Evolutionary conservation across 805 yeast species (phyloP).

Genomic region (Metahyphopichia silvanorum): DNA sequence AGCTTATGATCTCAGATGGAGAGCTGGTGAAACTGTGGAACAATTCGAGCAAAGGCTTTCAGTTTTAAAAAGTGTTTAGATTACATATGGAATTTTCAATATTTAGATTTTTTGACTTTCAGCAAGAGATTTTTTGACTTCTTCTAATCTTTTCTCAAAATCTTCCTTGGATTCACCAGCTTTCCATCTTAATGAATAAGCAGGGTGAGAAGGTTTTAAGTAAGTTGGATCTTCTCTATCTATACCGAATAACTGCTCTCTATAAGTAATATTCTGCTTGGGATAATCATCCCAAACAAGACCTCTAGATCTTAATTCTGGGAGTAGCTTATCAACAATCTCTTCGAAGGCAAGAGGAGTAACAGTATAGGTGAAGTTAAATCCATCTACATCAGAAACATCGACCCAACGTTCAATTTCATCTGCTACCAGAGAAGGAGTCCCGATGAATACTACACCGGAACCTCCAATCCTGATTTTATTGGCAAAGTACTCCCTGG

Average conservation of each 20-base stretch:
- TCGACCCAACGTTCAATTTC: slow-evolving; percentile 36
- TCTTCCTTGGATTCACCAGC: slow-evolving; percentile 23
- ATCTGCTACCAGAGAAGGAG: slow-evolving; percentile 36
- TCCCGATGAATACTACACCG: slow-evolving; percentile 34
- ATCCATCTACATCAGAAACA: slow-evolving; percentile 40
- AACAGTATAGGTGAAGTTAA: slow-evolving; percentile 37
- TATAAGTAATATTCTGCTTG: slow-evolving; percentile 27
- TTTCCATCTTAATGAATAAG: slow-evolving; percentile 20
- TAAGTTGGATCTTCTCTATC: slow-evolving; percentile 17
- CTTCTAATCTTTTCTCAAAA: slow-evolving; percentile 14
- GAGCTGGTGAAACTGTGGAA: slow-evolving; percentile 19
- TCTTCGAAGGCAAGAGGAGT: slow-evolving; percentile 35
- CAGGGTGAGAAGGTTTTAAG: slow-evolving; percentile 15
- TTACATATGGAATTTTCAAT: background rate
- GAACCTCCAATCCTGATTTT: slow-evolving; percentile 24
- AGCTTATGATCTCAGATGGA: slow-evolving; percentile 23
- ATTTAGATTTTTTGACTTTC: too few species aligned
- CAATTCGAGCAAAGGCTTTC: slow-evolving; percentile 16
- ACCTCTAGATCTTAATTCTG: slow-evolving; percentile 34
- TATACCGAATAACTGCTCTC: slow-evolving; percentile 33
- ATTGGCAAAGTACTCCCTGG: slow-evolving; percentile 23
- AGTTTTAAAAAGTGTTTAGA: background rate
- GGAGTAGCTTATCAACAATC: slow-evolving; percentile 32
- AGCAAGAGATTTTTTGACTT: too few species aligned
- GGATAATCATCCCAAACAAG: slow-evolving; percentile 36